These are phyloP conservation scores for Epichloe bromicola DNA, from an alignment of 2,329 filamentous ascomycete species.

Conservation along the genomic window DNA sequence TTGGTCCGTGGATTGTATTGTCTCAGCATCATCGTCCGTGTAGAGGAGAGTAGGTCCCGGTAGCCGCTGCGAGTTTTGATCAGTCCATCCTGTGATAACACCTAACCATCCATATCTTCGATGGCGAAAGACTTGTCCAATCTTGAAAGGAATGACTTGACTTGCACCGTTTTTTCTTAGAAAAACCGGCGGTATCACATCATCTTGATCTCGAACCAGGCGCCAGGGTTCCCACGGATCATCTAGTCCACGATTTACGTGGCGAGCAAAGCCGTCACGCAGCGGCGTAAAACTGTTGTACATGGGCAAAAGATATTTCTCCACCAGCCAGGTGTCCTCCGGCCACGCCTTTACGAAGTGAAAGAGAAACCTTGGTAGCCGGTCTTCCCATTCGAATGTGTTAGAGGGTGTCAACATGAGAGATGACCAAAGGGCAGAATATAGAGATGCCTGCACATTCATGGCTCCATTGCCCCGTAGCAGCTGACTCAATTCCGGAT, in stretches of 20 bases:
- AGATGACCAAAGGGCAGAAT: slow-evolving; percentile 61
- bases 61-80: slow-evolving; percentile 23
- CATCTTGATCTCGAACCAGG: slow-evolving; percentile 32
- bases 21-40: slow-evolving; percentile 14
- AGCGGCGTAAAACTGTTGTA: slow-evolving; percentile 31
- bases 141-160: slow-evolving; percentile 35
- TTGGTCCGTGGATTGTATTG: slow-evolving; percentile 12
- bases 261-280: slow-evolving; percentile 14
- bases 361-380: slow-evolving; percentile 51
- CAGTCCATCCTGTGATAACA: slow-evolving; percentile 80
- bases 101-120: slow-evolving; percentile 66
- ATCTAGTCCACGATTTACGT: slow-evolving; percentile 14
- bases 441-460: slow-evolving; percentile 48
- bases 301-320: slow-evolving; percentile 51
- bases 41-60: slow-evolving; percentile 12
- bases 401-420: slow-evolving; percentile 39
- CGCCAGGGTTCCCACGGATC: slow-evolving; percentile 19
- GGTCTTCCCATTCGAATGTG: slow-evolving; percentile 42
- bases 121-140: slow-evolving; percentile 80
- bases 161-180: slow-evolving; percentile 15
- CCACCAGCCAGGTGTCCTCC: slow-evolving; percentile 59
- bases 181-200: slow-evolving; percentile 23
- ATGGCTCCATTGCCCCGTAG: slow-evolving; percentile 20
- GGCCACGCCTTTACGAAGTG: slow-evolving; percentile 23
- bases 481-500: slow-evolving; percentile 20